Conservation (phyloP, 768 basidiomycete species). For the Multifurca ochricompacta region DNA sequence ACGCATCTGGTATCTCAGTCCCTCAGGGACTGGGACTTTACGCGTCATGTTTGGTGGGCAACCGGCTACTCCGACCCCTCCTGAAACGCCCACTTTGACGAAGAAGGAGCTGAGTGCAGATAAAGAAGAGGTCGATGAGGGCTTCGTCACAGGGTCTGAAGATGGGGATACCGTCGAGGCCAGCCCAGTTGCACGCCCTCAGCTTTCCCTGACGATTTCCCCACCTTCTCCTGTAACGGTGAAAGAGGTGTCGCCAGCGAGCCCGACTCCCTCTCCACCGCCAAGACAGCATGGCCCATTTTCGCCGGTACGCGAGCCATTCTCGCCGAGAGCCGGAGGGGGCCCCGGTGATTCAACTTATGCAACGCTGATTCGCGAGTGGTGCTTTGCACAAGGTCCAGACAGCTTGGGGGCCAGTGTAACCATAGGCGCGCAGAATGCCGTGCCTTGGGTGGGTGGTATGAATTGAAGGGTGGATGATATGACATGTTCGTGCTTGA, state of each 20-base stretch:
- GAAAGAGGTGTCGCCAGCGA: neutral
- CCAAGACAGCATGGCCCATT: conserved; percentile 12
- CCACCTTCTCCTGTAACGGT: conserved; percentile 6
- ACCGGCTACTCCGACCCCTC: neutral
- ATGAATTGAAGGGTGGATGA: neutral
- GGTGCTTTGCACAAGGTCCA: conserved; percentile 21
- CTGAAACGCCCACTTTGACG: neutral
- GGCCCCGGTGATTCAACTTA: conserved; percentile 12
- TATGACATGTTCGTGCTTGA: neutral
- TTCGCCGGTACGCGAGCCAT: conserved; percentile 6
- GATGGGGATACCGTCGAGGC: conserved; percentile 12
- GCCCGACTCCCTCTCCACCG: conserved; percentile 14
- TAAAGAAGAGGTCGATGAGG: conserved; percentile 19
- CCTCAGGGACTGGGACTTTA: neutral
- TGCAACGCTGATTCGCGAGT: conserved; percentile 19
- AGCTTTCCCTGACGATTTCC: conserved; percentile 13
- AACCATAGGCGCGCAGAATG: conserved; percentile 6
- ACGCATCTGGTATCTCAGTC: neutral
- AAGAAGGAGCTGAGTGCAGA: neutral
- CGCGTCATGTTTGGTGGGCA: conserved; percentile 9
- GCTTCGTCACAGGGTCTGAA: conserved; percentile 19
- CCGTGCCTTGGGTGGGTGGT: conserved; percentile 16
- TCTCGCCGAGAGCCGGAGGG: conserved; percentile 5
- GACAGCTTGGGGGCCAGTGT: conserved; percentile 8
- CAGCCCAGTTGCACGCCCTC: neutral